phyloP scores from a whole-genome alignment of 257 asterid species.

The Perilla frutescens region DNA sequence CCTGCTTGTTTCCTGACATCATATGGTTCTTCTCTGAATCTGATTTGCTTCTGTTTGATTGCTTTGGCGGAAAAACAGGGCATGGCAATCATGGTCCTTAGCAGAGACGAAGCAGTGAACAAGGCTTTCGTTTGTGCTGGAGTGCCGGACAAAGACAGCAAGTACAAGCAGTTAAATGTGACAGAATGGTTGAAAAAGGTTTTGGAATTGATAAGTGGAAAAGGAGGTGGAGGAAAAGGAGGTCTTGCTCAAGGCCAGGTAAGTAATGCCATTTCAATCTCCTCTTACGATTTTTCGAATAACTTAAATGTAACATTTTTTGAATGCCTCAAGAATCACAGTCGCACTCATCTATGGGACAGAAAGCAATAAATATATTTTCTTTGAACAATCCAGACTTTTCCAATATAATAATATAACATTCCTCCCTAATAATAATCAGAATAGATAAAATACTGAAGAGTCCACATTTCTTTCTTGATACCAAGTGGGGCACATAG shows the following conservation, averaged over 20 bases:
- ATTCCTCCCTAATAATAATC: not conserved
- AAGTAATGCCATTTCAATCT: constrained; percentile 24
- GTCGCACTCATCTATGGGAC: not conserved
- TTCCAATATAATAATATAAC: not conserved
- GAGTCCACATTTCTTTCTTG: not conserved
- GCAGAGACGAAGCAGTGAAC: constrained; percentile 69
- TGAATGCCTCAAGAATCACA: constrained; percentile 9
- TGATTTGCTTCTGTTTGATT: constrained; percentile 3
- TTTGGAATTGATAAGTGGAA: constrained; percentile 74
- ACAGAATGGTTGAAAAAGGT: constrained; percentile 84
- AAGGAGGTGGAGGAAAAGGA: constrained; percentile 99
- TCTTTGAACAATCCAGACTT: not conserved
- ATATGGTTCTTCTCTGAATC: not conserved
- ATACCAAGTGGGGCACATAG: not conserved
- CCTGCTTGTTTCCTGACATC: constrained; percentile 10
- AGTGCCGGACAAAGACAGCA: constrained; percentile 77
- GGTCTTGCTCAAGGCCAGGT: constrained; percentile 98
- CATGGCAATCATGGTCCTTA: constrained; percentile 81
- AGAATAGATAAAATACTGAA: not conserved
- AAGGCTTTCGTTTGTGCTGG: constrained; percentile 98
- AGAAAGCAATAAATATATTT: not conserved
- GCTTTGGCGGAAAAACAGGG: constrained; percentile 54
- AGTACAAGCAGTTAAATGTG: constrained; percentile 63
- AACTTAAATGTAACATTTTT: too few species aligned
- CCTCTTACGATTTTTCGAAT: not conserved